Percentiles rank a stretch among this genome's conserved stretches.
These are phyloP conservation scores for Dentipellis fragilis DNA, from an alignment of 768 basidiomycete genomes.

Conservation along the genomic window DNA sequence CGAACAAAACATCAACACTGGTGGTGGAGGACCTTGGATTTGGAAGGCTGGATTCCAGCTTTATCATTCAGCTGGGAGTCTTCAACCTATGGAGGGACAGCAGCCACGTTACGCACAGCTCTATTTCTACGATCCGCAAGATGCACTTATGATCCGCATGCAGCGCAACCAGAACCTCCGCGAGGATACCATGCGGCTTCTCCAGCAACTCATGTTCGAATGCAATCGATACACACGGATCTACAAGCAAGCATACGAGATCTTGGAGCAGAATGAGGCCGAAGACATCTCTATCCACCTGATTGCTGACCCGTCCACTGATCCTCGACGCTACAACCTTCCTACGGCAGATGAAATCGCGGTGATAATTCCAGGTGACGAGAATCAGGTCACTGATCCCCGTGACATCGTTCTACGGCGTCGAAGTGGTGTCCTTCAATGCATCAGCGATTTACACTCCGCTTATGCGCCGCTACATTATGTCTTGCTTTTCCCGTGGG, in stretches of 20 bases:
- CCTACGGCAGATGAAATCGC: constrained; percentile 35
- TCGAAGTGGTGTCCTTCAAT: constrained; percentile 16
- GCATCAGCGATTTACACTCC: constrained; percentile 26
- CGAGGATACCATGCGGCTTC: constrained; percentile 4
- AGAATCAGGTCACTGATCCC: constrained; percentile 5
- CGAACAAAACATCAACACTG: constrained; percentile 20
- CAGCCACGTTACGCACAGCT: constrained; percentile 29
- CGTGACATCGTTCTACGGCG: constrained; percentile 27
- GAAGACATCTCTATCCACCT: constrained; percentile 8
- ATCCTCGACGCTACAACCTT: constrained; percentile 31
- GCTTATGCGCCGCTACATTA: constrained; percentile 31
- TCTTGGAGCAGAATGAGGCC: constrained; percentile 4
- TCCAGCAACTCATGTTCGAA: constrained; percentile 9
- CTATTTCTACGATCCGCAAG: constrained; percentile 29
- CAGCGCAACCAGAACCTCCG: constrained; percentile 1
- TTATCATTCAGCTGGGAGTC: constrained; percentile 24
- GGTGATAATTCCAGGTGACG: constrained; percentile 27
- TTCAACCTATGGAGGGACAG: constrained; percentile 16
- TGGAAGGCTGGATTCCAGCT: constrained; percentile 29
- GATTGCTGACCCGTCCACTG: constrained; percentile 8
- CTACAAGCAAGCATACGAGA: constrained; percentile 11
- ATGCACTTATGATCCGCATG: constrained; percentile 21
- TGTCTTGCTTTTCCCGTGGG: constrained; percentile 33
- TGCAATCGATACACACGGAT: constrained; percentile 5
- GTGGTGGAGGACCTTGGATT: constrained; percentile 23